Evolutionary conservation across 768 basidiomycete species (phyloP), one percentile per base, ranked within the genome.

Genomic region (Lactarius pseudohatsudake): DNA sequence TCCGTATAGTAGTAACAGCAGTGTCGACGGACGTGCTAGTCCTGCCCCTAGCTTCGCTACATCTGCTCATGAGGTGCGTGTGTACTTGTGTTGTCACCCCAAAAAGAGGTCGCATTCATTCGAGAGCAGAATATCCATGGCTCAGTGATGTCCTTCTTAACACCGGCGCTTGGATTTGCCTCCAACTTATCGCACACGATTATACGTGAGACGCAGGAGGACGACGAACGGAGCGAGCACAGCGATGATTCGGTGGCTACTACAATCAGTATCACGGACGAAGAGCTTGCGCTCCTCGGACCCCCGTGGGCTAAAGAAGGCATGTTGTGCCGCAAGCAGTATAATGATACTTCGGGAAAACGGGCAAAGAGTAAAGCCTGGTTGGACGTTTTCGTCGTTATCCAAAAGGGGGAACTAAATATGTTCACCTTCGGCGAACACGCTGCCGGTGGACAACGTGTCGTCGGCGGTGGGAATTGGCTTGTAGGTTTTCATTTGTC

Each of bases 271-370:
- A 93, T 98, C 66, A 87, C 91, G 8, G 96, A 98, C 72, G 97
- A 98, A 76, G 94, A 97, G 77, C 82, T 99, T 15, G 96, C 96
- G 2, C 80, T 98, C 43, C 86, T 97, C 18, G 97, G 97, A 18
- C 88, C 97, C 6, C 97, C 97, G 0, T 99, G 96, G 96, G 97
- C 97, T 0, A 99, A 99, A 77, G 97, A 99, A 76, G 97, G 97
- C 15, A 91, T 96, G 82, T 85, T 99, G 10, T 90, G 89, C 71
- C 88, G 96, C 28, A 98, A 98, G 75, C 92, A 94, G 68, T 98
- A 96, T 75, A 95, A 92, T 88, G 96, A 98, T 72, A 83, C 85
- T 3, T 80, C 84, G 0, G 89, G 90, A 16, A 94, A 91, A 74
- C 81, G 95, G 32, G 88, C 93, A 8, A 95, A 84, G 79, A 90